Conservation (phyloP, 176 grass and related monocot species). For the Oryza rufipogon region DNA sequence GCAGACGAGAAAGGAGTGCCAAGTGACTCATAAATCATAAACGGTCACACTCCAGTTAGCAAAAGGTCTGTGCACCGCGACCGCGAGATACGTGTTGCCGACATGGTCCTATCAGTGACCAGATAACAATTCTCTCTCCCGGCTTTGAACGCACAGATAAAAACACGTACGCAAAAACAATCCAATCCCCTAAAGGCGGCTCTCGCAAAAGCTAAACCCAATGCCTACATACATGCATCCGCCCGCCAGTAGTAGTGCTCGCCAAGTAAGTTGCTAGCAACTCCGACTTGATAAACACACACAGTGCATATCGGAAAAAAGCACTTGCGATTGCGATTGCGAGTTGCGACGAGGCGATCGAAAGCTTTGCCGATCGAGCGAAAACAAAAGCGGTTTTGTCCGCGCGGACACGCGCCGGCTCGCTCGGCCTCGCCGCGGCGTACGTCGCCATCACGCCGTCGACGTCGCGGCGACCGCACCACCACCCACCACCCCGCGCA, state of each 20-base stretch:
- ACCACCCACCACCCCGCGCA: background rate
- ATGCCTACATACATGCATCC: background rate
- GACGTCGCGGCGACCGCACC: constrained; percentile 23
- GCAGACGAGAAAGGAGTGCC: background rate
- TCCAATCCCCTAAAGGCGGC: background rate
- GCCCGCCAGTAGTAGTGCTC: background rate
- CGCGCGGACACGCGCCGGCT: constrained; percentile 35
- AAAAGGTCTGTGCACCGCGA: background rate
- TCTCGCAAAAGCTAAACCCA: background rate
- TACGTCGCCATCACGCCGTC: background rate
- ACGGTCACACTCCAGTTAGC: background rate
- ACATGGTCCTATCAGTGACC: background rate
- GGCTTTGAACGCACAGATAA: background rate
- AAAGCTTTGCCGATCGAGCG: background rate
- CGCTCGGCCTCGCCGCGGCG: background rate
- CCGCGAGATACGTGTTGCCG: background rate
- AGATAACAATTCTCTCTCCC: constrained; percentile 8
- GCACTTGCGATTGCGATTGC: background rate
- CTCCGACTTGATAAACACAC: background rate
- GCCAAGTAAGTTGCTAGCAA: background rate
- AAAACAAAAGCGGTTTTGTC: background rate
- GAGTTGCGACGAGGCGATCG: background rate
- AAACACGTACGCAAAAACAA: background rate
- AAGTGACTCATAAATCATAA: background rate
- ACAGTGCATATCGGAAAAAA: background rate